Evolutionary conservation across 352 stramenopile species (phyloP), one percentile per base, ranked within the genome.

Genomic region (Globisporangium middletonii): DNA sequence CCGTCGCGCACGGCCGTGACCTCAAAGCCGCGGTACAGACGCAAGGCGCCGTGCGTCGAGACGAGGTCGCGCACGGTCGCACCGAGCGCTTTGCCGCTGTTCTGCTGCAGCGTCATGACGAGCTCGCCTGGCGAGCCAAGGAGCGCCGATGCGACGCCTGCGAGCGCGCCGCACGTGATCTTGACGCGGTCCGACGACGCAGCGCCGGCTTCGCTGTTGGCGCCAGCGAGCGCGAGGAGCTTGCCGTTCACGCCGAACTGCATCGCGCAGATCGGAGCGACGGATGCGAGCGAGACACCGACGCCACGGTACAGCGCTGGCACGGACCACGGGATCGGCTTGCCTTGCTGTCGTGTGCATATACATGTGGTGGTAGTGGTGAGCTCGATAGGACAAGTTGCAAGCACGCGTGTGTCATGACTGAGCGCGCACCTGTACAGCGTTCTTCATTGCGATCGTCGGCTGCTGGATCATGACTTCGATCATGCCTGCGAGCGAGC

Each of bases 41-140:
- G 77, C 50, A 55, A 42, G 1, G 73, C 55, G 8, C 84, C 81
- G 50, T 79, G 71, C 44, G 71, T 58, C 23, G 62, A 55, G 37
- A 77, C 67, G 47, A 92, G 63, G 19, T 89, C 72, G 44, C 70
- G 67, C 50, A 92, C 69, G 0, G 84, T 94, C 13, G 65, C 62
- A 3, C 62, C 60, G 47, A 94, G 86, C 54, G 69, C 75, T 65
- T 84, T 81, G 49, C 82, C 84, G 23, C 72, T 86, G 73, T 89
- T 89, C 62, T 94, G 84, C 69, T 94, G 84, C 53, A 92, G 73
- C 54, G 84, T 94, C 84, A 94, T 94, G 51, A 91, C 75, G 33
- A 94, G 73, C 64, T 94, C 84, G 15, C 80, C 84, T 0, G 84
- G 72, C 0, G 80, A 85, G 43, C 80, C 88, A 12, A 94, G 64